Evolutionary conservation across 2,329 filamentous ascomycete species (phyloP).

Genomic region (Tolypocladium ovalisporum): DNA sequence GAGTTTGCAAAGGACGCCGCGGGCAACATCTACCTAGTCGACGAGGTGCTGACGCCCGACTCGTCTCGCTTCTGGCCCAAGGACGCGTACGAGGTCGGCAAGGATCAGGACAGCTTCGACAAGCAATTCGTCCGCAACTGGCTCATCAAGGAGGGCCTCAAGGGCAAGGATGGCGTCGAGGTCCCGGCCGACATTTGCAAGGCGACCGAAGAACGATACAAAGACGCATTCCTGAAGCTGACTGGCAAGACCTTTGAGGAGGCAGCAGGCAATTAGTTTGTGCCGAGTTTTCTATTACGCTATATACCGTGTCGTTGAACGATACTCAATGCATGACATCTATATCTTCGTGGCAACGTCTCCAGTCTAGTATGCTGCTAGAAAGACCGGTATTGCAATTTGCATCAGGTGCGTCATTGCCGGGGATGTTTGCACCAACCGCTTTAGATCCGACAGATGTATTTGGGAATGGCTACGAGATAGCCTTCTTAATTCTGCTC

Average conservation of each 20-base stretch:
- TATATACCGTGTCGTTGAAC: background rate
- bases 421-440: background rate
- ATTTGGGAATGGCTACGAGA: background rate
- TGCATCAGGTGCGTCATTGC: background rate
- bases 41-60: slow-evolving; percentile 80
- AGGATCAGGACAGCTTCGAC: slow-evolving; percentile 74
- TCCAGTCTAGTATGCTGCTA: background rate
- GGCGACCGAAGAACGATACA: slow-evolving; percentile 9
- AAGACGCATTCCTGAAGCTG: slow-evolving; percentile 35
- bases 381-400: background rate
- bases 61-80: slow-evolving; percentile 80
- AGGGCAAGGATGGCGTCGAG: slow-evolving; percentile 33
- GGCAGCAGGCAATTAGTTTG: slow-evolving; percentile 3
- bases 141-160: slow-evolving; percentile 58
- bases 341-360: background rate
- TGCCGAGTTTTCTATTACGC: background rate
- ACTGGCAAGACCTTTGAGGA: slow-evolving; percentile 40
- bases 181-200: slow-evolving; percentile 48
- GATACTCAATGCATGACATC: background rate
- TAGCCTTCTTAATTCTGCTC: slow-evolving; percentile 2
- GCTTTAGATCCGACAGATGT: background rate
- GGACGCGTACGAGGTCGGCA: slow-evolving; percentile 52
- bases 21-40: slow-evolving; percentile 37
- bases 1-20: slow-evolving; percentile 44
- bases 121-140: slow-evolving; percentile 82